Evolutionary conservation across 352 stramenopile species (phyloP), one percentile per base, ranked within the genome.

Genomic region (Pythium periplocum): DNA sequence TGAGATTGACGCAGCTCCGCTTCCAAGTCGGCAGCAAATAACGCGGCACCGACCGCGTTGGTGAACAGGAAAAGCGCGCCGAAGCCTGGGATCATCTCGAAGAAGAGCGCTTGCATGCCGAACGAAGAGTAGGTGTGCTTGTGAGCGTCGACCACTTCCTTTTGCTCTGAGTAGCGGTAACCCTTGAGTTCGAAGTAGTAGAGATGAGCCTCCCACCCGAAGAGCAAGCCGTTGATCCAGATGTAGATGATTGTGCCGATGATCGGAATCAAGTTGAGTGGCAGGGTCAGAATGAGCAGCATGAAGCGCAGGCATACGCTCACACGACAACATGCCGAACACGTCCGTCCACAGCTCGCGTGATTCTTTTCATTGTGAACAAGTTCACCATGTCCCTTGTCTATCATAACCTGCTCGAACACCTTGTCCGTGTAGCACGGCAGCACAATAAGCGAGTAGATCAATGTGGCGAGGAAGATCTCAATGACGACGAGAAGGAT

Each of bases 111-210:
- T 51, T 87, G 78, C 69, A 85, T 84, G 39, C 80, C 80, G 38
- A 91, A 91, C 7, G 62, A 64, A 38, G 72, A 72, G 67, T 89
- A 91, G 55, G 86, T 61, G 41, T 65, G 45, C 47, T 77, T 73
- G 57, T 66, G 75, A 33, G 69, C 53, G 7, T 73, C 53, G 26
- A 91, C 46, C 9, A 87, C 70, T 5, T 52, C 55, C 51, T 75
- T 73, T 49, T 91, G 80, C 46, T 87, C 66, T 10, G 48, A 62
- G 57, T 86, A 86, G n/a, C 46, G 51, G 26, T 69, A 68, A 51
- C 77, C 73, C 48, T 83, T 83, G 53, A 87, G 71, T 61, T 87
- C 78, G 57, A 91, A 89, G 59, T 87, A 91, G 57, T 80, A 81
- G 35, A 87, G 61, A 52, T 88, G 78, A 42, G 83, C 75, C 58